phyloP scores from a whole-genome alignment of 768 basidiomycete genomes.

The Trametes meyenii region DNA sequence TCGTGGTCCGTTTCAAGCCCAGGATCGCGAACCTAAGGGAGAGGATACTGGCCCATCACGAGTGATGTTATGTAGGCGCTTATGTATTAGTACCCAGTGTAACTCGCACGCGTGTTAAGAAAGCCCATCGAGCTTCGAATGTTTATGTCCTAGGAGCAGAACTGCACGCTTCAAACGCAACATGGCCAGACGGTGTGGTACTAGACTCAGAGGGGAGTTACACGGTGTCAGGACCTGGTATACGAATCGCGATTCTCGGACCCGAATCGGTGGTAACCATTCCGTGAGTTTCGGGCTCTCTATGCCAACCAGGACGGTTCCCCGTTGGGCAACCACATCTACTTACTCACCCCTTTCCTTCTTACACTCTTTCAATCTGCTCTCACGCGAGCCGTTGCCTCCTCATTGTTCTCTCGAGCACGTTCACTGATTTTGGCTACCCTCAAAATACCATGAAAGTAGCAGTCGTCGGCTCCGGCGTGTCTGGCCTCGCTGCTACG shows the following conservation, averaged over 20 bases:
- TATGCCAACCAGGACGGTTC: conserved; percentile 11
- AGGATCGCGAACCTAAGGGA: conserved; percentile 34
- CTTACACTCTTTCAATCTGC: neutral
- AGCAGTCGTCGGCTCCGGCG: conserved; percentile 76
- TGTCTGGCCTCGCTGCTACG: conserved; percentile 76
- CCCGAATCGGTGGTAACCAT: neutral
- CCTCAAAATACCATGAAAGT: conserved; percentile 37
- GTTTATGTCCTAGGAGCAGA: too few relatives aligned
- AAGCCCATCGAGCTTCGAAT: too few relatives aligned
- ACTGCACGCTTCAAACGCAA: too few relatives aligned
- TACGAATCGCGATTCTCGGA: neutral
- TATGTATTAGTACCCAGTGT: neutral
- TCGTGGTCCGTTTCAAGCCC: conserved; percentile 59
- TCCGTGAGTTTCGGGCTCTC: neutral
- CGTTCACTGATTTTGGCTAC: neutral
- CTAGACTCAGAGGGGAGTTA: too few relatives aligned
- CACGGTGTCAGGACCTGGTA: neutral
- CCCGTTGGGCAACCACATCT: neutral
- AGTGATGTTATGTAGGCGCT: neutral
- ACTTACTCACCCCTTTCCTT: neutral
- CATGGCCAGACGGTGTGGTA: too few relatives aligned
- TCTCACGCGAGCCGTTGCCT: too few relatives aligned
- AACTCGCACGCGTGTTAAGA: too few relatives aligned
- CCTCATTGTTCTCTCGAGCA: neutral
- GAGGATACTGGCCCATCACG: conserved; percentile 7